Conservation (phyloP, 116 monocot species). For the Papilionanthe hybrid region DNA sequence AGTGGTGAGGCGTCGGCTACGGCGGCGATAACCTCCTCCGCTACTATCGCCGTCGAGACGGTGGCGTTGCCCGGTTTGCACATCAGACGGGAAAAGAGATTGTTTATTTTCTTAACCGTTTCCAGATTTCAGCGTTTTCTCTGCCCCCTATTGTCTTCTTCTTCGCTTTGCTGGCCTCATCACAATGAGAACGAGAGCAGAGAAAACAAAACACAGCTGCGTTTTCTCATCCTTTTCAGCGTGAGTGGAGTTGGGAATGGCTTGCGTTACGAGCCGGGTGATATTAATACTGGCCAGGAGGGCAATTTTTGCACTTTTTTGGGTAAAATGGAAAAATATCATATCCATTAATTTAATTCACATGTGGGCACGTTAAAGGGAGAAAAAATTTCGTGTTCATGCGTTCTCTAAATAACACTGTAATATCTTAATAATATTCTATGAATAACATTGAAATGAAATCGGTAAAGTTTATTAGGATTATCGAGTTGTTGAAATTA, state of each 20-base stretch:
- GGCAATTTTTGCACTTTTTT: background rate
- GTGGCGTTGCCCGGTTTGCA: background rate
- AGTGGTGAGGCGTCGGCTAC: background rate
- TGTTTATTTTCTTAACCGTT: background rate
- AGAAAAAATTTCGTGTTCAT: no score
- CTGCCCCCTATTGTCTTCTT: background rate
- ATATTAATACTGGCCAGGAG: conserved; percentile 11
- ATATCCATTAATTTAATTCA: no score
- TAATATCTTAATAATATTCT: no score
- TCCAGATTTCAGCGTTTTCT: background rate
- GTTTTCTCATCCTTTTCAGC: background rate
- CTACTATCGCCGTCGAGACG: background rate
- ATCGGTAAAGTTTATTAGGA: no score
- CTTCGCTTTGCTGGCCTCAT: background rate
- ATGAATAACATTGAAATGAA: no score
- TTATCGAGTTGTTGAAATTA: no score
- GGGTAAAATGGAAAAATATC: background rate
- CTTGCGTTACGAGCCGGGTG: conserved; percentile 1
- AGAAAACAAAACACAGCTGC: conserved; percentile 1
- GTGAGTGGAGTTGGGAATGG: background rate
- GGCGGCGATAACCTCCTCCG: background rate
- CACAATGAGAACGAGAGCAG: background rate
- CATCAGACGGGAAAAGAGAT: background rate
- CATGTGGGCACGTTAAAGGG: no score
- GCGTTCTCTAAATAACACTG: no score